Base-by-base conservation (phyloP, 2,329 filamentous ascomycete species). In the Sclerotinia sclerotiorum region DNA sequence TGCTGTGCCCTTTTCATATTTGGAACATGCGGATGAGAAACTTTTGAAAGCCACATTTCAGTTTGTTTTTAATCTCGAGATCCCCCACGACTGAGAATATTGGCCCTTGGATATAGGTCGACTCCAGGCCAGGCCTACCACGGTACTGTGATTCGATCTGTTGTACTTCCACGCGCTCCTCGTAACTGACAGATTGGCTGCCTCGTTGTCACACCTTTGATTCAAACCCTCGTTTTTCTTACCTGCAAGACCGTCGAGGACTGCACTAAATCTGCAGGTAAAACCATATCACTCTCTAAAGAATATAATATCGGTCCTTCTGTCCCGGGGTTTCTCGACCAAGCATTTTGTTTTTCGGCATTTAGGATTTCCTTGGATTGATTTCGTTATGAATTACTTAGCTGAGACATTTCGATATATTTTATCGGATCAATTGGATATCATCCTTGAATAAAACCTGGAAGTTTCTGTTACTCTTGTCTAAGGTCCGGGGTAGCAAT, bases 221-320 rank as follows among this genome's bases (percentile, higher is more conserved):
- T 84, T 82, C 87, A 87, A 73, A 79, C 89, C 4, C 84, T 88
- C 75, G 74, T 81, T 0, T 89, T 86, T 75, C 87, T 48, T 44
- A n/a, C 63, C 52, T 56, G 52, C 52, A 57, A 29, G 49, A 54
- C 48, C 39, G 15, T 56, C 39, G 27, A 56, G 52, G 27, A 35
- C 52, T 65, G 52, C 63, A 65, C 56, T 42, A 27, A n/a, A 57
- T 21, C 55, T 60, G 65, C 65, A 61, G 54, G 60, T 60, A 49
- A 58, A 67, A 49, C 46, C 56, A 61, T 39, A 61, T 61, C 52
- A 48, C 44, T 21, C 48, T 32, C n/a, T 13, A 49, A 19, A 66
- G 24, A 61, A 61, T 21, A 67, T 32, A 67, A 63, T 32, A 67
- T 67, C 65, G 65, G 65, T 67, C 65, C 65, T 67, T 67, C 65